Base-by-base conservation (phyloP, 2,329 filamentous ascomycete genomes). In the Raffaelea arxii region DNA sequence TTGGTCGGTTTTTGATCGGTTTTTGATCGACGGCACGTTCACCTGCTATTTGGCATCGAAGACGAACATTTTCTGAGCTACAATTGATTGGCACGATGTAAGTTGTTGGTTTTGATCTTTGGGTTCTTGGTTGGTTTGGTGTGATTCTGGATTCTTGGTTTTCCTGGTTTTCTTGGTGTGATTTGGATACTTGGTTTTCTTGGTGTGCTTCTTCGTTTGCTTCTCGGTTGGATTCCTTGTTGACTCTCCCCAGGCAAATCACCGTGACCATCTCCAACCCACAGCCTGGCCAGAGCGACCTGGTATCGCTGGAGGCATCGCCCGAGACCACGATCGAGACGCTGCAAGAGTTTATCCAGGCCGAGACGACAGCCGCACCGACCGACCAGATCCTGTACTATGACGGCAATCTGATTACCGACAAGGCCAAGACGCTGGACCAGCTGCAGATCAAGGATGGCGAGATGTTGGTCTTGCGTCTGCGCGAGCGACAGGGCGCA, bases 401-500 rank as follows among this genome's bases (percentile, higher is more conserved):
- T 68, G 94, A 96, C 63, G 92, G 91, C 54, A 78, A 80, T 54
- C 77, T 90, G 37, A 79, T 98, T 46, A 75, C 71, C 54, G 82
- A 89, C 65, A 83, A 90, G 57, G 66, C 75, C 49, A 84, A 89
- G 63, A 95, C 89, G 3, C 77, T 98, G 59, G 79, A 89, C 55
- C 76, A 91, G 57, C 76, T 90, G 25, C 77, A 84, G 37, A 84
- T 98, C 56, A 78, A 73, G 42, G 87, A 97, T 66, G 88, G 88
- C 46, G 92, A 96, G 59, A 90, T 98, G 86, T 71, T 98, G 53
- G 88, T 86, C 25, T 77, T 97, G 55, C 85, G 94, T 61, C 83
- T 95, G 50, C 66, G 78, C 51, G 74, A 79, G 18, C 43, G 41
- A 12, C 39, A 44, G 2, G 25, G 35, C 18, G 43, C 14, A 12